Conservation (phyloP, 1,284 basidiomycete genomes). For the Schizophyllum amplum region DNA sequence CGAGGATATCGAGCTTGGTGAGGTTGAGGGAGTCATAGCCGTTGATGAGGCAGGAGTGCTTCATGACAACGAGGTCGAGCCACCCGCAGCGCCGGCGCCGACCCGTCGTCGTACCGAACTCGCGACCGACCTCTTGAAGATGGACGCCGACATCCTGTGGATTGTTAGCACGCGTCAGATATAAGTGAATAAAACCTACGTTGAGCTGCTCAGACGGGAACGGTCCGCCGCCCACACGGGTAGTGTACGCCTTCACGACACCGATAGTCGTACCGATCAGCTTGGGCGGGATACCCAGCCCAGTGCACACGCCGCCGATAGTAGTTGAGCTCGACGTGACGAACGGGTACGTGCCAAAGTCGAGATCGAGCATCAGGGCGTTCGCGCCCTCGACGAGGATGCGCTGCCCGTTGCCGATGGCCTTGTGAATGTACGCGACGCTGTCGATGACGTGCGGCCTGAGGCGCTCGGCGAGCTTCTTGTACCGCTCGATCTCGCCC, state of each 20-base stretch:
- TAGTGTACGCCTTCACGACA: slow-evolving; percentile 97
- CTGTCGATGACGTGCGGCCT: slow-evolving; percentile 88
- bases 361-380: slow-evolving; percentile 96
- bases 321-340: slow-evolving; percentile 92
- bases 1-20: slow-evolving; percentile 94
- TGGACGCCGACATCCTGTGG: slow-evolving; percentile 75
- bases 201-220: slow-evolving; percentile 96
- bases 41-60: slow-evolving; percentile 91
- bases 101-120: slow-evolving; percentile 91
- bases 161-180: too few relatives aligned
- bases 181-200: too few relatives aligned
- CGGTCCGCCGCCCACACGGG: slow-evolving; percentile 93
- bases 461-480: slow-evolving; percentile 82
- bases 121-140: slow-evolving; percentile 89
- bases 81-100: slow-evolving; percentile 91
- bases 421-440: slow-evolving; percentile 78
- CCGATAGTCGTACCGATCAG: slow-evolving; percentile 82
- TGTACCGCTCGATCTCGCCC: slow-evolving; percentile 89
- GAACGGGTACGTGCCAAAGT: slow-evolving; percentile 96
- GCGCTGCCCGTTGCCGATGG: slow-evolving; percentile 68
- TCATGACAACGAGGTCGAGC: slow-evolving; percentile 94
- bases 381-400: slow-evolving; percentile 97
- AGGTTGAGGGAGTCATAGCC: slow-evolving; percentile 93
- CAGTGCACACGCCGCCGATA: slow-evolving; percentile 94
- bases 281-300: slow-evolving; percentile 90